Evolutionary conservation across 2,329 filamentous ascomycete species (phyloP).

Genomic region (Monilinia laxa): DNA sequence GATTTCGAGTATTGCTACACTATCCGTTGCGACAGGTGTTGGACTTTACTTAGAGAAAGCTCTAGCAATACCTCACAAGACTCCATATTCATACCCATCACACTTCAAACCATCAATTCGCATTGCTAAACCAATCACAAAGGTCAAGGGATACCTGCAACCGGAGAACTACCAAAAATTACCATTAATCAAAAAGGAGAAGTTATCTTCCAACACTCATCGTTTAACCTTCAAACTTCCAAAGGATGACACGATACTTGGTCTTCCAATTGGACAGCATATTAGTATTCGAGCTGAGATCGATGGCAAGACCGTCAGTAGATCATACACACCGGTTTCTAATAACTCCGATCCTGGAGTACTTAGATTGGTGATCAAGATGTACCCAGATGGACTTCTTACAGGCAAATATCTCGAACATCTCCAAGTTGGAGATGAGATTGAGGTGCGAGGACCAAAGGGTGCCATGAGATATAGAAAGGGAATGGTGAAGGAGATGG

Average conservation of each 20-base stretch:
- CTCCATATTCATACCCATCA: conserved; percentile 25
- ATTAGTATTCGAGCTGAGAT: conserved; percentile 43
- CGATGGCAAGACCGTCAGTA: conserved; percentile 40
- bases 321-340: conserved; percentile 48
- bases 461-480: conserved; percentile 54
- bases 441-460: conserved; percentile 56
- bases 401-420: conserved; percentile 50
- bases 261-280: conserved; percentile 46
- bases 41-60: conserved; percentile 24
- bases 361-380: conserved; percentile 52
- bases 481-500: conserved; percentile 47
- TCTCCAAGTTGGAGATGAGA: conserved; percentile 50
- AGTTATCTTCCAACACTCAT: conserved; percentile 28
- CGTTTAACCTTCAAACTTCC: conserved; percentile 41
- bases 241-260: conserved; percentile 38
- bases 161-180: conserved; percentile 30
- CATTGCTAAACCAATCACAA: conserved; percentile 25
- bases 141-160: conserved; percentile 23
- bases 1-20: conserved; percentile 22
- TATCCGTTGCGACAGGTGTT: conserved; percentile 11
- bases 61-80: conserved; percentile 13
- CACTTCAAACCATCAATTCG: conserved; percentile 23
- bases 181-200: conserved; percentile 28
- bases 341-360: conserved; percentile 51
- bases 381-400: conserved; percentile 52